Evolutionary conservation across 2,329 filamentous ascomycete genomes (phyloP).

Genomic region (Hyphodiscus sp.): DNA sequence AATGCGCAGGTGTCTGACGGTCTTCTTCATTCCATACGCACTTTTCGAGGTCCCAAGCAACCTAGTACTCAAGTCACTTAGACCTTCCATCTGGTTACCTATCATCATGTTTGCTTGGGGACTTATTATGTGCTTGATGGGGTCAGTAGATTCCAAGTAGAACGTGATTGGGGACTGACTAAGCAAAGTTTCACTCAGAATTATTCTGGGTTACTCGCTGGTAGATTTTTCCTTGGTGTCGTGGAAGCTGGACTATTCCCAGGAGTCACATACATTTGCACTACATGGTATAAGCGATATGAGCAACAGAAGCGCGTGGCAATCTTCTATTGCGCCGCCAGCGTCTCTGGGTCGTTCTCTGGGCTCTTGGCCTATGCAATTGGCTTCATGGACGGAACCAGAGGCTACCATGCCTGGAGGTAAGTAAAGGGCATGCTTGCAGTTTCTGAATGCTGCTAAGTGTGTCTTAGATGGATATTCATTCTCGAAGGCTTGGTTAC

Average conservation of each 20-base stretch:
- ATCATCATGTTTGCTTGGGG: constrained; percentile 61
- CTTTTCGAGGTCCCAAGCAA: constrained; percentile 57
- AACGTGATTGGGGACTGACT: too few relatives aligned
- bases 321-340: constrained; percentile 33
- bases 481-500: too few relatives aligned
- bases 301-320: constrained; percentile 9
- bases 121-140: constrained; percentile 60
- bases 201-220: constrained; percentile 55
- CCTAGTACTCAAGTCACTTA: constrained; percentile 35
- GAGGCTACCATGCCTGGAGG: constrained; percentile 30
- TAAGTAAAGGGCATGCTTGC: too few relatives aligned
- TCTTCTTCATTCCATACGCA: constrained; percentile 50
- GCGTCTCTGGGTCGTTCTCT: constrained; percentile 38
- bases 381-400: constrained; percentile 39
- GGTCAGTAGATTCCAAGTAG: constrained; percentile 56
- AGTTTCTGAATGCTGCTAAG: too few relatives aligned
- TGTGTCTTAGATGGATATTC: too few relatives aligned
- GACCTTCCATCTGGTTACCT: constrained; percentile 55
- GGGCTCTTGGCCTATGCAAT: constrained; percentile 40
- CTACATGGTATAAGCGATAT: constrained; percentile 29
- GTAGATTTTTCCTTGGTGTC: constrained; percentile 23
- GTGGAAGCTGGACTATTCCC: constrained; percentile 27
- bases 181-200: too few relatives aligned
- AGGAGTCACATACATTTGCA: constrained; percentile 40
- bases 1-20: constrained; percentile 15